Conservation (phyloP, 2,329 filamentous ascomycete species). For the Sporothrix sp. region DNA sequence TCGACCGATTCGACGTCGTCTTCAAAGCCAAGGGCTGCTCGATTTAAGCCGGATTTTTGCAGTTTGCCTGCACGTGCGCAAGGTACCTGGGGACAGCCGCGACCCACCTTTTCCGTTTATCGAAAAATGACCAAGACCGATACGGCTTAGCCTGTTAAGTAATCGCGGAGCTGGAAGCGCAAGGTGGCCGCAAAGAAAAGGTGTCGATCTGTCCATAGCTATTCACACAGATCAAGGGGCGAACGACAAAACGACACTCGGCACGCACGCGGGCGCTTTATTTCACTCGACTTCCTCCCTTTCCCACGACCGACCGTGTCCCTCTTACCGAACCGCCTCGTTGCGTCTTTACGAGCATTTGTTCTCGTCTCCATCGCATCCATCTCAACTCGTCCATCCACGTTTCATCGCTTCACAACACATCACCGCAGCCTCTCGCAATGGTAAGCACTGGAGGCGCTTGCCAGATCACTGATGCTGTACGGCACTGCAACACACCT, state of each 20-base stretch:
- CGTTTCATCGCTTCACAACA: too few species aligned
- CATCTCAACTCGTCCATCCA: too few species aligned
- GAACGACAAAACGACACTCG: neutral
- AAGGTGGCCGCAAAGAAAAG: constrained; percentile 5
- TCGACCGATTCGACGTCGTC: neutral
- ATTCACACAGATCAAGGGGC: neutral
- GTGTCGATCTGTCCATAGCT: constrained; percentile 9
- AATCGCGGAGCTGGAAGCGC: neutral
- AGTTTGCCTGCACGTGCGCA: constrained; percentile 8
- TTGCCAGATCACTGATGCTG: neutral
- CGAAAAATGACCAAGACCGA: neutral
- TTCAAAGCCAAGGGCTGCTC: neutral
- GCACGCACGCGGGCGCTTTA: neutral
- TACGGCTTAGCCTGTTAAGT: too few species aligned
- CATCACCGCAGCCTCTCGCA: constrained; percentile 4
- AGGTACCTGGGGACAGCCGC: too few species aligned
- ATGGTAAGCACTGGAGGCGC: constrained; percentile 16
- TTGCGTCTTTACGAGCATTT: neutral
- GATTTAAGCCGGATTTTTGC: neutral
- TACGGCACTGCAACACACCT: neutral
- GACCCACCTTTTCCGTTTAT: too few species aligned
- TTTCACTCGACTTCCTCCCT: neutral
- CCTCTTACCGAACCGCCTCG: neutral
- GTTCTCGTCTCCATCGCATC: neutral
- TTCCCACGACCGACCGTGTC: too few species aligned